Base-by-base conservation (phyloP, 805 yeast species). In the Candida morakotiae region DNA sequence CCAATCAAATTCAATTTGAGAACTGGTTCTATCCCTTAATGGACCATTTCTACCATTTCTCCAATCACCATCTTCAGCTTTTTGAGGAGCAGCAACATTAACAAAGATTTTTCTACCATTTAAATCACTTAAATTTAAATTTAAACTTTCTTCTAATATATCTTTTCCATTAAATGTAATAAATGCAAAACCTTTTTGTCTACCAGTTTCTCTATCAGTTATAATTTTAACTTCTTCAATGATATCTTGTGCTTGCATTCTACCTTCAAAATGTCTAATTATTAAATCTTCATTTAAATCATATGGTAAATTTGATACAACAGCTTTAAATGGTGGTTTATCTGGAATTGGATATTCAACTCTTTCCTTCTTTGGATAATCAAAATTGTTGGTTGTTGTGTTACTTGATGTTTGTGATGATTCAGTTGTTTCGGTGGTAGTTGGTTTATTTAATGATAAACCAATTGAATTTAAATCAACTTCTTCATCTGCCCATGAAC, bases 311-410 rank as follows among this genome's bases (percentile, higher is more conserved):
- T 89, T 88, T 56, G 78, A 77, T 48, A 91, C 73, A 58, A 87
- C 79, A n/a, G 96, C 97, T 53, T 85, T 83, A 73, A 64, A 93
- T 38, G 99, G 99, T 14, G 97, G 88, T 36, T 67, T 73, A 51
- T 87, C 91, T 31, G 99, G 99, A 43, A 93, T 73, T 29, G 96
- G 95, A 49, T 67, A 83, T 56, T 83, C 89, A 44, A 68, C 71
- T 62, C 86, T 75, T 45, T 75, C 77, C 46, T 67, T 65, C 47
- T 67, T 62, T 54, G 40, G 54, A 45, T 49, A 58, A 34, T 66
- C 50, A n/a, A n/a, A n/a, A 34, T 9, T 19, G 27, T 27, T 9
- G 11, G 17, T 16, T 9, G 30, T 6, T 4, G 28, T 14, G 5
- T 5, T 3, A n/a, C 3, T 6, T n/a, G 21, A 3, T 5, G 7